Conservation (phyloP, 2,329 filamentous ascomycete species). For the Phyllosticta citrichinensis region DNA sequence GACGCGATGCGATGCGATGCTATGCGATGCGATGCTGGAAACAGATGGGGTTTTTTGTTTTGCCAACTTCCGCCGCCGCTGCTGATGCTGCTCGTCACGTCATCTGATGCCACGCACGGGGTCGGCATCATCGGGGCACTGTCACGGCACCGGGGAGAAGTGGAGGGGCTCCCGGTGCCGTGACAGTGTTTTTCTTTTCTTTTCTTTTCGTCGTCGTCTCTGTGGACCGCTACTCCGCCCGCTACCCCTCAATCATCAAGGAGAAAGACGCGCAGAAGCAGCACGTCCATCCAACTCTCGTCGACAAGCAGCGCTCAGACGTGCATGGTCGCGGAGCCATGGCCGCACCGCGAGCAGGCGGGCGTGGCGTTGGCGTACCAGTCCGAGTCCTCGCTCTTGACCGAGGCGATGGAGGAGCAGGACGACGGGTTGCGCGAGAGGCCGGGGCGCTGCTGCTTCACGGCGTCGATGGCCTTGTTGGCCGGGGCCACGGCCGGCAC, state of each 20-base stretch:
- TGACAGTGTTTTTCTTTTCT: not conserved
- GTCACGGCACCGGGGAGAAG: not conserved
- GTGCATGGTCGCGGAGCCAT: conserved; percentile 4
- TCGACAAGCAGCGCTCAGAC: not conserved
- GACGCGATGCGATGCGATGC: no score
- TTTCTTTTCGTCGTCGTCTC: not conserved
- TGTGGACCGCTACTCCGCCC: not conserved
- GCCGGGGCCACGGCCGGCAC: conserved; percentile 1
- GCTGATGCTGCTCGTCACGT: not conserved
- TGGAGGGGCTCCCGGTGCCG: not conserved
- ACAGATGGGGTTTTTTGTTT: not conserved
- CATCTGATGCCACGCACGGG: not conserved
- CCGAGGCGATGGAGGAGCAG: conserved; percentile 6
- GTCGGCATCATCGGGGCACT: not conserved
- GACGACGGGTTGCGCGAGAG: conserved; percentile 5
- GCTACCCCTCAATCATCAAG: not conserved
- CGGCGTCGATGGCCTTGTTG: conserved; percentile 4
- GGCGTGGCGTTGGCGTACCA: conserved; percentile 7
- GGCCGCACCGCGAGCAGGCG: conserved; percentile 6
- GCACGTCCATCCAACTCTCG: no score
- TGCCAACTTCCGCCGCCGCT: not conserved
- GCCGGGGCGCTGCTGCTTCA: conserved; percentile 4
- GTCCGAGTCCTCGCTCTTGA: conserved; percentile 1
- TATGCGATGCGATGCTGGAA: no score
- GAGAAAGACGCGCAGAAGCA: no score